Base-by-base conservation (phyloP, 805 yeast species). In the Kazachstania kunashirensis region DNA sequence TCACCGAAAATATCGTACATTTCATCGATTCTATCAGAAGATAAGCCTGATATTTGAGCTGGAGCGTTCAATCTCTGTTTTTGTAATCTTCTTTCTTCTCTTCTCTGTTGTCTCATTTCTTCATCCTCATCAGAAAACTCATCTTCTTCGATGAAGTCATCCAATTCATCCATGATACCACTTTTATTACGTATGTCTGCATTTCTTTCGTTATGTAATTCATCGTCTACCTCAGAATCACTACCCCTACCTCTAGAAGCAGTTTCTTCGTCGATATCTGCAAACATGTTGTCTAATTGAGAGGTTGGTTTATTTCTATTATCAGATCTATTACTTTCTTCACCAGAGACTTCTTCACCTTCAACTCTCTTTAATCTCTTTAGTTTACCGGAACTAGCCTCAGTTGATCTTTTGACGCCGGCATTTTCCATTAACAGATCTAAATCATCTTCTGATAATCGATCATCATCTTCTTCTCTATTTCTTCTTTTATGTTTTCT, bases 71-170 rank as follows among this genome's bases (percentile, higher is more conserved):
- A 63, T 48, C 71, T 58, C 43, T 63, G 64, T 45, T 68, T 59
- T 29, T 53, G 47, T 33, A 47, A 33, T 36, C 43, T 55, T 31
- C 58, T 49, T 37, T 57, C 61, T 31, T 48, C 48, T 24, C 50
- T 42, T 55, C 68, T 60, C 41, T 59, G 55, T 36, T 68, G 63
- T 26, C 68, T 68, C 16, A 69, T 68, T 37, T 63, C 71, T 47
- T 70, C 71, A 39, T 70, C 76, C 52, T 86, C 95, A 49, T 85
- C 96, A 7, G 94, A 84, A 52, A 82, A 81, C 57, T 88, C 96
- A 60, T 92, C 98, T 43, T 89, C 96, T 61, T 89, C 98, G 48
- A 92, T 92, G 63, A 92, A 92, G 55, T 88, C 98, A 57, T 86
- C 98, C 50, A 89, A 77, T 59, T 92, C 97, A 54, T 86, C 95